phyloP scores from a whole-genome alignment of 352 stramenopile genomes.

The Globisporangium yorkense region DNA sequence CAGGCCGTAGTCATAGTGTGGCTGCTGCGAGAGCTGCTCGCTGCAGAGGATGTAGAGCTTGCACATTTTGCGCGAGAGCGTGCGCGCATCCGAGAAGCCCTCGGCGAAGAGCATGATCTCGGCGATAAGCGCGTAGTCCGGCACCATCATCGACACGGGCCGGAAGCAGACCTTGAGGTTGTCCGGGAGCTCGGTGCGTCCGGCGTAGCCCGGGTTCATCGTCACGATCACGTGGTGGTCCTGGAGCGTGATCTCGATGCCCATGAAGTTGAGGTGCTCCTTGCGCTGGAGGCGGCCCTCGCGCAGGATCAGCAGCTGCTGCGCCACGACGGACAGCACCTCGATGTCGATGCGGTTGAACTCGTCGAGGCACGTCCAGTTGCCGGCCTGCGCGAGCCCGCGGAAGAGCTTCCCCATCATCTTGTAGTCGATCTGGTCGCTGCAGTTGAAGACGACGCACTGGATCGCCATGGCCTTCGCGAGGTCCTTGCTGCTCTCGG shows the following conservation, averaged over 20 bases:
- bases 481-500: constrained; percentile 94
- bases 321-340: constrained; percentile 92
- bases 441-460: constrained; percentile 96
- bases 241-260: constrained; percentile 93
- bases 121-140: constrained; percentile 93
- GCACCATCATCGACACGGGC: constrained; percentile 96
- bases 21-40: constrained; percentile 92
- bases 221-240: constrained; percentile 97
- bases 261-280: constrained; percentile 94
- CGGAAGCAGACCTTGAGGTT: constrained; percentile 96
- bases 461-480: constrained; percentile 93
- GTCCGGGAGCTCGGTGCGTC: constrained; percentile 94
- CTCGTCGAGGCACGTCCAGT: constrained; percentile 90
- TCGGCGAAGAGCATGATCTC: constrained; percentile 97
- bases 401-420: constrained; percentile 97
- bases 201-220: constrained; percentile 96
- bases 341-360: constrained; percentile 95
- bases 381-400: constrained; percentile 86
- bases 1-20: constrained; percentile 94
- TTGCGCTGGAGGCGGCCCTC: constrained; percentile 80
- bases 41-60: constrained; percentile 92
- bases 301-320: constrained; percentile 80
- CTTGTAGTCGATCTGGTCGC: constrained; percentile 95
- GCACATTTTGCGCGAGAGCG: constrained; percentile 95
- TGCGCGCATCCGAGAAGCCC: constrained; percentile 91